phyloP scores from a whole-genome alignment of 1,284 basidiomycete genomes.

The Ustilago trichophora region DNA sequence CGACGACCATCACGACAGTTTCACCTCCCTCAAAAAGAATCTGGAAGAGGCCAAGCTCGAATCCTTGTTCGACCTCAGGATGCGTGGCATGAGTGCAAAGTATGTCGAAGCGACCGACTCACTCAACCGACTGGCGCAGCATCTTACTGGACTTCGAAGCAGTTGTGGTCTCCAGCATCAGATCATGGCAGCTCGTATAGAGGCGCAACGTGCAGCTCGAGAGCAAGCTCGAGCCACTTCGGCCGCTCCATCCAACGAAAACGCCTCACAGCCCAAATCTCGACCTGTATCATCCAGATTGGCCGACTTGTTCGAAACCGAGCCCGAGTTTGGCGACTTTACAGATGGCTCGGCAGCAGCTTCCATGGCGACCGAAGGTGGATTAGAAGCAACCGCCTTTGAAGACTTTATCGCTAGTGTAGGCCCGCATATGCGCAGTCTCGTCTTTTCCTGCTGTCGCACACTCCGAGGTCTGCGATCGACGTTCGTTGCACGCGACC shows the following conservation, averaged over 20 bases:
- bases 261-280: neutral
- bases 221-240: neutral
- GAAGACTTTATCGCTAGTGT: constrained; percentile 53
- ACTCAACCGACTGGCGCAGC: constrained; percentile 60
- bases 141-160: constrained; percentile 56
- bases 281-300: constrained; percentile 15
- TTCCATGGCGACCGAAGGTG: too few relatives aligned
- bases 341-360: neutral
- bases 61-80: constrained; percentile 51
- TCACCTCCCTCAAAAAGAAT: constrained; percentile 60
- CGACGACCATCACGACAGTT: constrained; percentile 60
- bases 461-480: constrained; percentile 44
- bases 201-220: constrained; percentile 17
- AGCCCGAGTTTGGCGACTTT: constrained; percentile 1
- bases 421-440: constrained; percentile 63
- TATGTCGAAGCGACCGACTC: constrained; percentile 55
- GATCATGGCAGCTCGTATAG: constrained; percentile 47
- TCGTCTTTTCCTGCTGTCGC: constrained; percentile 53
- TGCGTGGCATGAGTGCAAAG: constrained; percentile 47
- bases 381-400: constrained; percentile 30
- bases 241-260: neutral
- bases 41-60: constrained; percentile 60
- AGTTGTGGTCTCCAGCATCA: constrained; percentile 60
- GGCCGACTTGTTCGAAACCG: constrained; percentile 21
- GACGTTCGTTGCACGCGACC: constrained; percentile 38